Conservation (phyloP, 2,329 filamentous ascomycete species). For the Aspergillus pseudonomiae region DNA sequence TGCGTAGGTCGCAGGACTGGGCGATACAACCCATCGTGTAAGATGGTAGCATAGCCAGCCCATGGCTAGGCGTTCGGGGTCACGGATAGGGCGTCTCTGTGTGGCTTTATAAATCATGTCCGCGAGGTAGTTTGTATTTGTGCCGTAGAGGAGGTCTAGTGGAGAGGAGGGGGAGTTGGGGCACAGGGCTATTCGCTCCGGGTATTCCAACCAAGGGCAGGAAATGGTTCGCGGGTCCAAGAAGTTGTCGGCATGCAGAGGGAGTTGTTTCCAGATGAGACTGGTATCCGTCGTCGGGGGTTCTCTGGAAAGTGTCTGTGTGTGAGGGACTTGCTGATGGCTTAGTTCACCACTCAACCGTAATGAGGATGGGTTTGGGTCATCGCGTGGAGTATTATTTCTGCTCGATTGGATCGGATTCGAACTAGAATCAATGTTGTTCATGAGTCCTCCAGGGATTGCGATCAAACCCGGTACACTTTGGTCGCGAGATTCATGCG, state of each 20-base stretch:
- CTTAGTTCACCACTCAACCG: neutral
- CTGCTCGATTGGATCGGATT: neutral
- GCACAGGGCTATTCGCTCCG: constrained; percentile 22
- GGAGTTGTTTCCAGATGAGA: constrained; percentile 18
- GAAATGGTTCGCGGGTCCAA: constrained; percentile 4
- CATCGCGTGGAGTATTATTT: neutral
- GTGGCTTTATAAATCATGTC: constrained; percentile 26
- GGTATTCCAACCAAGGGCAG: constrained; percentile 22
- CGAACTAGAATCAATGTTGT: neutral
- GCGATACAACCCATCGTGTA: constrained; percentile 26
- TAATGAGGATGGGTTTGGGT: neutral
- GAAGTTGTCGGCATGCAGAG: constrained; percentile 22
- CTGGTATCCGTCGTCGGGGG: neutral
- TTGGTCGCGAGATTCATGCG: neutral
- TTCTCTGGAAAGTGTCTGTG: neutral
- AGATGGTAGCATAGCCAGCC: constrained; percentile 27
- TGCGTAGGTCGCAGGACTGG: constrained; percentile 24
- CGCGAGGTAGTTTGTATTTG: constrained; percentile 28
- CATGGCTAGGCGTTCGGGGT: constrained; percentile 28
- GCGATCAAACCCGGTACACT: neutral
- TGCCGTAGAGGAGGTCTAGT: constrained; percentile 31
- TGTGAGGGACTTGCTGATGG: neutral
- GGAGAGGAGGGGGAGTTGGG: constrained; percentile 26
- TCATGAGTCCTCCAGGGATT: neutral
- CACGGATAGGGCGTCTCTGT: constrained; percentile 26